Evolutionary conservation across 2,329 filamentous ascomycete genomes (phyloP), one percentile per base, ranked within the genome.

Genomic region (Penicillium concentricum): DNA sequence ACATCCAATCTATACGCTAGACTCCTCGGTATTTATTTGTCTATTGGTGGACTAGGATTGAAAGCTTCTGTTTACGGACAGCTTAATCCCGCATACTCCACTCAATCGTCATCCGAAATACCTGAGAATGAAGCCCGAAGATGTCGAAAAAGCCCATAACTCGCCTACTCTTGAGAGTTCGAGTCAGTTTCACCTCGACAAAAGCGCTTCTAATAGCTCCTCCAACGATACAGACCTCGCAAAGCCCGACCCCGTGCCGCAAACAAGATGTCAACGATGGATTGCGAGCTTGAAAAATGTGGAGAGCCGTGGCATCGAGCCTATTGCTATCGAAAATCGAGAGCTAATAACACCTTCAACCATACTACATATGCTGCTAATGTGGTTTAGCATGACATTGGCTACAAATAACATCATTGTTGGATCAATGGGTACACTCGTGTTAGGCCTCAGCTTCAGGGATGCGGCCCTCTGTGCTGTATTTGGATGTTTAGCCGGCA

Each of bases 381-480:
- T 76, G 46, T 76, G 74, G 74, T 73, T 76, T 44, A 74, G 73
- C 38, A 74, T 75, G 65, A 70, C 72, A 18, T 67, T 77, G 59
- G 69, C 72, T 1, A 68, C 71, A 1, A 78, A 75, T 57, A 79
- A 78, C 49, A 70, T 78, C 26, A 67, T 74, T 20, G 68, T 75
- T 8, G 77, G 76, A 9, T 70, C 78, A n/a, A 65, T 77, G 20
- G 76, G 77, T 7, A 76, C 76, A 5, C 54, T 77, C 9, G 69
- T 74, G 1, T 70, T 75, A 53, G 61, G 65, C 1, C 63, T 79
- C 13, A 73, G 75, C 24, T 78, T 76, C 62, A 64, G 63, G 5
- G 77, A 79, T 62, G 70, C 72, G 9, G 72, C 72, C 16, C 56
- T 74, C 4, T 75, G 73, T 54, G 74, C 69, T 3, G 57, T 76